phyloP scores from a whole-genome alignment of 495 filamentous ascomycete genomes.

The Penicillium manginii region DNA sequence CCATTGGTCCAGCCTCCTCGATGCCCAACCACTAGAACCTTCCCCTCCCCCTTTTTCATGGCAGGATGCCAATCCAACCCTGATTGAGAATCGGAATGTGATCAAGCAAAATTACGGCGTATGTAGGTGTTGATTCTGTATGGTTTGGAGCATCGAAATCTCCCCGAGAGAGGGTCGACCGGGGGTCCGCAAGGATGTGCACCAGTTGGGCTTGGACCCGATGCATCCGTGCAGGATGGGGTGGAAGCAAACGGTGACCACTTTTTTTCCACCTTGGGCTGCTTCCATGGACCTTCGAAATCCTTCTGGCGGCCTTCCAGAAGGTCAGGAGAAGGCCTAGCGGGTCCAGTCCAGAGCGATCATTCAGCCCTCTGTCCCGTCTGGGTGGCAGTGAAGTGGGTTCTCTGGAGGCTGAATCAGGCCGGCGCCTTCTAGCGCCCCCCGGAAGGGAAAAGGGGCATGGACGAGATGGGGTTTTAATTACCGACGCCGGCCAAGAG shows the following conservation, averaged over 20 bases:
- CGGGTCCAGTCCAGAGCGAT: constrained; percentile 30
- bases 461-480: constrained; percentile 20
- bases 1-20: constrained; percentile 6
- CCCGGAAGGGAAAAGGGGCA: constrained; percentile 24
- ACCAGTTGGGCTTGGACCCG: constrained; percentile 17
- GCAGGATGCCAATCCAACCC: neutral
- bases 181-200: constrained; percentile 7
- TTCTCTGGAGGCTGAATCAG: constrained; percentile 31
- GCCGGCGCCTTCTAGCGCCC: constrained; percentile 21
- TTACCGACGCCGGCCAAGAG: constrained; percentile 25
- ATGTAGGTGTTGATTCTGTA: neutral
- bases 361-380: constrained; percentile 23
- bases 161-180: neutral
- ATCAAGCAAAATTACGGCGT: neutral
- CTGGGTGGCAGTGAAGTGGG: constrained; percentile 31
- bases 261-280: constrained; percentile 1
- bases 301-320: constrained; percentile 45
- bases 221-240: constrained; percentile 25
- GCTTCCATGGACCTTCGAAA: constrained; percentile 36
- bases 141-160: neutral
- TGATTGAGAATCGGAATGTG: neutral
- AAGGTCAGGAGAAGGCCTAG: constrained; percentile 46
- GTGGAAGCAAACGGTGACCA: constrained; percentile 13
- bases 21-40: constrained; percentile 11
- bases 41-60: neutral